A percentile compares a stretch with the other conserved stretches of the same genome.
phyloP scores from a whole-genome alignment of 164 flowering plant species.

The Kalanchoe fedtschenkoi region DNA sequence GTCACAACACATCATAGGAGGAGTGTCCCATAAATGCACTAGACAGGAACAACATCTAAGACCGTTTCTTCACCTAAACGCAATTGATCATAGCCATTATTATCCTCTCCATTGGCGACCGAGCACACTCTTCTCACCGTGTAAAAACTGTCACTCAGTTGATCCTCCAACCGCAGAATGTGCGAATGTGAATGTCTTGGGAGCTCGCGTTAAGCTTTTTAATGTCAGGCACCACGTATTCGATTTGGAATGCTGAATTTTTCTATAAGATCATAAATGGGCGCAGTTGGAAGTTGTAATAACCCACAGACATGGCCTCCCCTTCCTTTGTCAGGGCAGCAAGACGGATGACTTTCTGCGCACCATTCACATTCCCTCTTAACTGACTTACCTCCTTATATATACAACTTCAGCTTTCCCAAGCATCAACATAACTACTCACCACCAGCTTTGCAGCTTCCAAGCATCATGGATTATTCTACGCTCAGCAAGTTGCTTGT shows the following conservation, averaged over 20 bases:
- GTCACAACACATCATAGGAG: not conserved
- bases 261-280: constrained; percentile 22
- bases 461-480: constrained; percentile 31
- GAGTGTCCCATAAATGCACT: not conserved
- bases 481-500: constrained; percentile 19
- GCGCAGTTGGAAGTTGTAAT: constrained; percentile 40
- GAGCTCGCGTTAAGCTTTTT: not conserved
- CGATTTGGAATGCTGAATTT: not conserved
- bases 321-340: not conserved
- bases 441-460: not conserved
- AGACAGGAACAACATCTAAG: not conserved
- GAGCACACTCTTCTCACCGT: too few relatives aligned
- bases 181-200: too few relatives aligned
- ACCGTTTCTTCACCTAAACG: too few relatives aligned
- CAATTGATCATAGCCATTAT: too few relatives aligned
- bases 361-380: constrained; percentile 6
- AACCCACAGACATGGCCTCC: not conserved
- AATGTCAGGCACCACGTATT: not conserved
- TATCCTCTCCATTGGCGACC: too few relatives aligned
- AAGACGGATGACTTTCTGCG: not conserved
- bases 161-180: too few relatives aligned
- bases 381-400: not conserved
- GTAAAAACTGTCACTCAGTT: too few relatives aligned
- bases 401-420: not conserved
- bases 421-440: not conserved